phyloP scores from a whole-genome alignment of 768 basidiomycete genomes.

The Mycena crocata region DNA sequence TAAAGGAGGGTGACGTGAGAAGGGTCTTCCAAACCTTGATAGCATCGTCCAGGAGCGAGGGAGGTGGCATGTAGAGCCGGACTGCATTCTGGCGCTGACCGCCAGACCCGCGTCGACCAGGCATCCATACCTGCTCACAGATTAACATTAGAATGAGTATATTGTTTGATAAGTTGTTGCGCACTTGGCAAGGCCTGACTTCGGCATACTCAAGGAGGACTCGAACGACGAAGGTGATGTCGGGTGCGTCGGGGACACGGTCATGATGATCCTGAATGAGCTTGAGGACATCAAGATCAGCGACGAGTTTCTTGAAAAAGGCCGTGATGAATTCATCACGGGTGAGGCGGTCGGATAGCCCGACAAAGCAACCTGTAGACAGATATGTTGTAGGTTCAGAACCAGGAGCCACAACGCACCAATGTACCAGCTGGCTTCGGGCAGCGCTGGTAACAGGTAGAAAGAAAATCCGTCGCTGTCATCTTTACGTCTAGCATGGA shows the following conservation, averaged over 20 bases:
- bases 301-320: conserved; percentile 11
- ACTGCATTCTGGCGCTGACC: conserved; percentile 6
- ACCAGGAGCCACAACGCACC: background rate
- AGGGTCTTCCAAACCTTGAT: conserved; percentile 8
- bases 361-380: background rate
- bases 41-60: background rate
- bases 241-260: background rate
- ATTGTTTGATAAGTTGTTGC: background rate
- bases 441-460: conserved; percentile 1
- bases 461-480: conserved; percentile 4
- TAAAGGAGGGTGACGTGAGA: conserved; percentile 9
- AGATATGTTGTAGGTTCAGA: background rate
- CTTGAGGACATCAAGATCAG: background rate
- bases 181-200: conserved; percentile 1
- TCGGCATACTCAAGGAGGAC: conserved; percentile 3
- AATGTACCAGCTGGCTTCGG: conserved; percentile 1
- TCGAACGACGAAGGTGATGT: conserved; percentile 5
- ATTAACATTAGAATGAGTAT: no score
- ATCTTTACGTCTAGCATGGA: conserved; percentile 8
- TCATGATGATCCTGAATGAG: conserved; percentile 14
- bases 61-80: conserved; percentile 16
- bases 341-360: conserved; percentile 10
- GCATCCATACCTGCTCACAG: conserved; percentile 19
- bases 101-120: background rate
- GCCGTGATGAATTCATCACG: background rate